Base-by-base conservation (phyloP, 1,284 basidiomycete genomes). In the Austroboletus niveus region DNA sequence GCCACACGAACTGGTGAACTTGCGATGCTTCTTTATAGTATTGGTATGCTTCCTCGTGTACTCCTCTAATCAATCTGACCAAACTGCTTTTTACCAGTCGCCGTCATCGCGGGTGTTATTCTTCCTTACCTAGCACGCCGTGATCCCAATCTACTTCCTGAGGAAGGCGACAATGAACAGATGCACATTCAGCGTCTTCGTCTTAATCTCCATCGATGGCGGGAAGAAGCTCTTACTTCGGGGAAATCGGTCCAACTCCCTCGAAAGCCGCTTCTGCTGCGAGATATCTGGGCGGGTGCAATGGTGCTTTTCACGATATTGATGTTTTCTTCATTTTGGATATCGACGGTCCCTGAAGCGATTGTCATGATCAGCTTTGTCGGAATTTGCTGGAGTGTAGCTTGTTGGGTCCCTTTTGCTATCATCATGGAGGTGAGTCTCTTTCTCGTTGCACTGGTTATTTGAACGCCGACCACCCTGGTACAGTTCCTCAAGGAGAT, bases 371-470 rank as follows among this genome's bases (percentile, higher is more conserved):
- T 98, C 48, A 85, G 85, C 47, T 68, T 94, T 38, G 84, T 94
- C 14, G 94, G 94, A 39, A 88, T 97, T 38, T 92, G 88, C 66
- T 98, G 94, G 94, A 92, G 93, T 2, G 89, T 97, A 22, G 92
- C 93, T 14, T 93, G 92, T 72, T 97, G 94, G 94, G 91, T 91
- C 49, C 86, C 88, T 4, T 90, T 89, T 57, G 87, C 90, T 14
- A 93, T 95, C 64, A 92, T 95, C 68, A 95, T 95, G 93, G 92
- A 94, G 82, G 91, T 83, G 56, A 52, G 78, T 62, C 34, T 51
- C 32, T 3, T 15, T 24, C 22, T 48, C 8, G 2, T 31, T 34
- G 24, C 32, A 17, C 32, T 32, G 17, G n/a, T 22, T 20, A 11
- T 43, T 24, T 15, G 11, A 40, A 17, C 36, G 20, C 29, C 51